Base-by-base conservation (phyloP, 805 yeast genomes). In the Myxozyma melibiosi region DNA sequence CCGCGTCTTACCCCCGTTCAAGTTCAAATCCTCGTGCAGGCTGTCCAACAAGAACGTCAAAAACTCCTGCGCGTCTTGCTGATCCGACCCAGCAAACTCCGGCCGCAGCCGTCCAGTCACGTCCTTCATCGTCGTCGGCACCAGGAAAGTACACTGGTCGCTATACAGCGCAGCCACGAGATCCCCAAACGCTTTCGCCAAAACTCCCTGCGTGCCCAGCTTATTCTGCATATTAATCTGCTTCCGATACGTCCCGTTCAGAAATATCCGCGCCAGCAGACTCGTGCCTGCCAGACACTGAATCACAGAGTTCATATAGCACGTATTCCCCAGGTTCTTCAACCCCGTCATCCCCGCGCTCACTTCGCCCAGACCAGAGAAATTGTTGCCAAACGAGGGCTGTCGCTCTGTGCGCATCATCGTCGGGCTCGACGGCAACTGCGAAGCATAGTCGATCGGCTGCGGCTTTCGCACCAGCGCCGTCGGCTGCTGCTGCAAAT, bases 261-360 rank as follows among this genome's bases (percentile, higher is more conserved):
- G 73, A 66, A 91, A 87, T 54, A 86, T 81, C 44, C 74, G 76
- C 2, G 85, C 78, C 27, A 91, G 72, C 57, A 82, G 84, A 1
- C 83, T 82, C 0, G 92, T 84, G 0, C 92, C 91, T 2, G 85
- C 78, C 34, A 92, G 70, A 70, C 97, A 89, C 72, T 91, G 98
- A n/a, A 91, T 71, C 2, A 87, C 78, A 64, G 96, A 86, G 72
- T 91, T 91, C 90, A 91, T 86, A 71, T 91, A 91, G 70, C 97
- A 91, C 0, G 96, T 87, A 67, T 92, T 92, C 1, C 97, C 96
- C 60, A 91, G 74, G 69, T 91, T 91, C 13, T 78, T 76, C 4
- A 91, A 75, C 0, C 98, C 97, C 0, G 90, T 83, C 18, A 83
- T 75, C 50, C 66, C 45, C 62, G 67, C 30, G 55, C 54, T 44